These are phyloP conservation scores for Fusarium transvaalense DNA, from an alignment of 2,329 filamentous ascomycete species.

Conservation along the genomic window DNA sequence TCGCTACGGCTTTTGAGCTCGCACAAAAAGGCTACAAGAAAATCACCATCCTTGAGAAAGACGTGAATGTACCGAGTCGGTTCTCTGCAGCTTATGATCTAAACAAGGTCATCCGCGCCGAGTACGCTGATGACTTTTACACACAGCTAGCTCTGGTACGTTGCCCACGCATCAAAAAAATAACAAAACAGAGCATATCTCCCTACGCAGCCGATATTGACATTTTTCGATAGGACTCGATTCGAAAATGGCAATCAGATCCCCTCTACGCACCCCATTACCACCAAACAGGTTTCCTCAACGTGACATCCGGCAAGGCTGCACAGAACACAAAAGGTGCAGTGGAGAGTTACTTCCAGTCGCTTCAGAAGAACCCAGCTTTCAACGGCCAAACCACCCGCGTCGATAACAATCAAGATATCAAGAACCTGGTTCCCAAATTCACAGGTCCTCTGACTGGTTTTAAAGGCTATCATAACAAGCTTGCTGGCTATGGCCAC, in stretches of 20 bases:
- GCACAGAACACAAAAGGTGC: constrained; percentile 25
- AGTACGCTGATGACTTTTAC: constrained; percentile 31
- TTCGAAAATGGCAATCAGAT: constrained; percentile 33
- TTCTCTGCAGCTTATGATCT: constrained; percentile 35
- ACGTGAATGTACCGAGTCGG: constrained; percentile 18
- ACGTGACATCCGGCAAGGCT: constrained; percentile 28
- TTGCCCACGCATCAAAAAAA: fast-evolving
- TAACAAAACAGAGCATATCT: too few relatives aligned
- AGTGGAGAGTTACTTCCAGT: constrained; percentile 29
- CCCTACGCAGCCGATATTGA: fast-evolving
- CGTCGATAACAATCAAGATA: constrained; percentile 12
- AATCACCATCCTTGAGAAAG: constrained; percentile 35
- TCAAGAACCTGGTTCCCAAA: constrained; percentile 28
- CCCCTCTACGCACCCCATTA: constrained; percentile 26
- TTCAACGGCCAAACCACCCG: constrained; percentile 26
- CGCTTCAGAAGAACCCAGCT: constrained; percentile 24
- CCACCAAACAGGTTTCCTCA: constrained; percentile 34
- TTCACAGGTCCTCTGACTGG: constrained; percentile 19
- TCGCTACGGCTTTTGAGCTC: constrained; percentile 22
- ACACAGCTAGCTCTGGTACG: constrained; percentile 26
- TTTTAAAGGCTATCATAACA: constrained; percentile 31
- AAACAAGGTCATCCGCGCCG: constrained; percentile 34
- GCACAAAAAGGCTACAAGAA: constrained; percentile 27
- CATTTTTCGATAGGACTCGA: constrained; percentile 10
- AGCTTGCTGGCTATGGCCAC: constrained; percentile 31